Evolutionary conservation across 2,329 filamentous ascomycete species (phyloP).

Genomic region (Exutisphaerella laricina): DNA sequence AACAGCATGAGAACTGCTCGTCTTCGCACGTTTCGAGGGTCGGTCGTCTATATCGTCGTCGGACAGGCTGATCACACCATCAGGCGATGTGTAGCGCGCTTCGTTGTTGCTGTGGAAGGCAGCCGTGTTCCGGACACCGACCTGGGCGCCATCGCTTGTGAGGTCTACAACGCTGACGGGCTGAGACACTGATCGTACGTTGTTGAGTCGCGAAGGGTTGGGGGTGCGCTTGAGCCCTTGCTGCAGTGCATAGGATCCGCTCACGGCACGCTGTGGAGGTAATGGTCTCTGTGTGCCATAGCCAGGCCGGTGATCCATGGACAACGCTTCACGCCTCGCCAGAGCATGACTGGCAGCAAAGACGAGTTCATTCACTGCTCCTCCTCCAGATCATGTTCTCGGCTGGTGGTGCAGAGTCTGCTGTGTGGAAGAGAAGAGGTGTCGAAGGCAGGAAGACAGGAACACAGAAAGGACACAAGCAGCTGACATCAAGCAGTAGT

Average conservation of each 20-base stretch:
- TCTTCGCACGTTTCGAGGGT: slow-evolving; percentile 28
- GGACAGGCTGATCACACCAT: slow-evolving; percentile 22
- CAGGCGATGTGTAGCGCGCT: slow-evolving; percentile 19
- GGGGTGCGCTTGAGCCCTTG: slow-evolving; percentile 20
- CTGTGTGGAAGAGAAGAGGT: not conserved
- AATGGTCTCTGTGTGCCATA: slow-evolving; percentile 22
- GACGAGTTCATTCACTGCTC: slow-evolving; percentile 6
- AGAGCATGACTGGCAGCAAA: slow-evolving; percentile 20
- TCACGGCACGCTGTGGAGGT: slow-evolving; percentile 26
- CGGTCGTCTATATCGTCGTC: slow-evolving; percentile 20
- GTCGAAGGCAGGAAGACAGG: too few relatives aligned
- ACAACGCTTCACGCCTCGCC: slow-evolving; percentile 12
- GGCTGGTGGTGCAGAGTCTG: not conserved
- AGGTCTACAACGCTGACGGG: slow-evolving; percentile 24
- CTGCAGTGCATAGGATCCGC: slow-evolving; percentile 23
- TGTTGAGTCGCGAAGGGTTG: slow-evolving; percentile 31
- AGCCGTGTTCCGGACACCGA: slow-evolving; percentile 14
- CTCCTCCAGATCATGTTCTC: slow-evolving; percentile 6
- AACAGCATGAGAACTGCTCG: slow-evolving; percentile 9
- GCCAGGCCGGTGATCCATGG: slow-evolving; percentile 27
- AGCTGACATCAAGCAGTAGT: not conserved
- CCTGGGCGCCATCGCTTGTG: slow-evolving; percentile 19
- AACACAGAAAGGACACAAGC: too few relatives aligned
- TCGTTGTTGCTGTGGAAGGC: slow-evolving; percentile 19
- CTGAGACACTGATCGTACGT: slow-evolving; percentile 30